These are phyloP conservation scores for Gaertneriomyces sp. DNA, from an alignment of 192 early-diverging fungal species.

Conservation along the genomic window DNA sequence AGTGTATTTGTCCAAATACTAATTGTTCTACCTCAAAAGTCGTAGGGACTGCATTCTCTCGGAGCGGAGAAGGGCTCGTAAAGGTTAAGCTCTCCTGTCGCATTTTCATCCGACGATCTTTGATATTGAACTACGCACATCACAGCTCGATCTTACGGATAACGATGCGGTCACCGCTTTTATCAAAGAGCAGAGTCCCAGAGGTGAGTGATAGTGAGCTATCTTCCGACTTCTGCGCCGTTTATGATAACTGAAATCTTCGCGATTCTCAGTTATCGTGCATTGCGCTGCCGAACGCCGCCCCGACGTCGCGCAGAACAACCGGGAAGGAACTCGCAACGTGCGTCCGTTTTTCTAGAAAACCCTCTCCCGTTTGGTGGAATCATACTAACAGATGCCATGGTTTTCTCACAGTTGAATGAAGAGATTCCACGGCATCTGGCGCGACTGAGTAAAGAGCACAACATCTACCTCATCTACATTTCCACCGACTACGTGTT, in stretches of 20 bases:
- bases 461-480: conserved; percentile 66
- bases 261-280: conserved; percentile 53
- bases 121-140: background rate
- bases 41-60: conserved; percentile 68
- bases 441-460: conserved; percentile 46
- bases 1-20: background rate
- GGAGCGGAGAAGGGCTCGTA: conserved; percentile 50
- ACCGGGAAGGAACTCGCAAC: conserved; percentile 51
- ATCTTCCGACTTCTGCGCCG: background rate
- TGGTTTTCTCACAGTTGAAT: conserved; percentile 54
- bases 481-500: conserved; percentile 93
- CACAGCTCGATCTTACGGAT: conserved; percentile 67
- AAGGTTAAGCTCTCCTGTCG: conserved; percentile 37
- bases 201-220: conserved; percentile 31
- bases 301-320: conserved; percentile 73
- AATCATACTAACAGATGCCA: background rate
- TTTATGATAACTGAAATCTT: background rate
- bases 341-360: conserved; percentile 32
- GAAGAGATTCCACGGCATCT: conserved; percentile 57
- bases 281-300: conserved; percentile 85
- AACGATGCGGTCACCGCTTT: conserved; percentile 47
- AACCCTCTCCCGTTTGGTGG: background rate
- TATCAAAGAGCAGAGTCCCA: conserved; percentile 53
- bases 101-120: conserved; percentile 1
- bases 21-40: conserved; percentile 37